Conservation (phyloP, 805 yeast genomes). For the Candida chilensis region DNA sequence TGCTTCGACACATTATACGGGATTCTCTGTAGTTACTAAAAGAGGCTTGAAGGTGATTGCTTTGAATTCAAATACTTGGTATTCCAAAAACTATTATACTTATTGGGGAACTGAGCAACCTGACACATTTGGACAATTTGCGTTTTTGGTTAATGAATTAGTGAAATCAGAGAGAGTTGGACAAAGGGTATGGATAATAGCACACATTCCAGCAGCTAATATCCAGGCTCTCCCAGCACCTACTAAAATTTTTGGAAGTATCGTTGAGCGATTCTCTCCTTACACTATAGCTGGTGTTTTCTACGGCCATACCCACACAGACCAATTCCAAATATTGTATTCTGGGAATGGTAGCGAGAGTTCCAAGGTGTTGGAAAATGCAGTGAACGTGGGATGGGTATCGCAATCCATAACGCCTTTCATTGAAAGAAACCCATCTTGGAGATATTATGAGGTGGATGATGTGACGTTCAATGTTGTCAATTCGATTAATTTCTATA, state of each 20-base stretch:
- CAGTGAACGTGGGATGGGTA: conserved; percentile 31
- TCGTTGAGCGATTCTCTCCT: conserved; percentile 32
- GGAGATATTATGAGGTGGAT: conserved; percentile 34
- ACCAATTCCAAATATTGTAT: conserved; percentile 26
- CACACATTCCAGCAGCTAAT: conserved; percentile 28
- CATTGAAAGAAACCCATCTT: conserved; percentile 26
- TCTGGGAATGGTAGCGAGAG: conserved; percentile 6
- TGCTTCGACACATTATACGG: conserved; percentile 22
- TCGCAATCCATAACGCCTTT: conserved; percentile 29
- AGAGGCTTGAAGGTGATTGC: conserved; percentile 28
- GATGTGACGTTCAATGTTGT: conserved; percentile 26
- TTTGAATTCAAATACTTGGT: conserved; percentile 33
- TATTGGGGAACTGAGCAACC: conserved; percentile 21
- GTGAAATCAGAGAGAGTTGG: conserved; percentile 22
- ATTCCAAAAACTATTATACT: conserved; percentile 18
- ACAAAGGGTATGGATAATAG: conserved; percentile 33
- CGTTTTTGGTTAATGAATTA: conserved; percentile 26
- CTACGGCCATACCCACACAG: conserved; percentile 31
- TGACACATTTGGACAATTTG: conserved; percentile 31
- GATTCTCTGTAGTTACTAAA: conserved; percentile 22
- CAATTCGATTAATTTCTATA: conserved; percentile 26
- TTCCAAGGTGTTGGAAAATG: conserved; percentile 10
- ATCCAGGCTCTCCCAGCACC: conserved; percentile 27
- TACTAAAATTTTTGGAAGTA: conserved; percentile 24
- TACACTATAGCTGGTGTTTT: conserved; percentile 32